Percentiles rank a stretch among this genome's conserved stretches.
phyloP scores from a whole-genome alignment of 305 asterid species.

The Fraxinus dipetala region DNA sequence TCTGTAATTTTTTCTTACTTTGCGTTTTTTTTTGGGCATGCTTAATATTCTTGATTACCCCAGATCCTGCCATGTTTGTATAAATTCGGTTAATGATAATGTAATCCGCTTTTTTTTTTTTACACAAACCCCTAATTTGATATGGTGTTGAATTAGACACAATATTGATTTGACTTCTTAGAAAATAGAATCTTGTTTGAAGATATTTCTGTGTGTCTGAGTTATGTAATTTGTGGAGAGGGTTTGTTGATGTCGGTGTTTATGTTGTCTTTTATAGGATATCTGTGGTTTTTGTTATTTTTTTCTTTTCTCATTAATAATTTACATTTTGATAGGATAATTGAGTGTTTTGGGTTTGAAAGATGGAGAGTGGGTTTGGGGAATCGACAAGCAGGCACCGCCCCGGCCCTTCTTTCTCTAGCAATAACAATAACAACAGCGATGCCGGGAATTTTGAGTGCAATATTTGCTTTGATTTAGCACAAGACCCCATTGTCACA shows the following conservation, averaged over 20 bases:
- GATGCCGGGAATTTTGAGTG: slow-evolving; percentile 60
- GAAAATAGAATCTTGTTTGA: neutral
- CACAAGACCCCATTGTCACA: slow-evolving; percentile 60
- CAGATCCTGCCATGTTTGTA: neutral
- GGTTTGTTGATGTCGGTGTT: neutral
- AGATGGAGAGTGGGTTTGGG: slow-evolving; percentile 53
- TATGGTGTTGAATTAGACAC: neutral
- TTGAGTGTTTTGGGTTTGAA: slow-evolving; percentile 12
- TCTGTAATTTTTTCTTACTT: neutral
- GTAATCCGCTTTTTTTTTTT: neutral
- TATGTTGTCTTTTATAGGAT: neutral
- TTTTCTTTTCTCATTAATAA: neutral
- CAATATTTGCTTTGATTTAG: slow-evolving; percentile 56
- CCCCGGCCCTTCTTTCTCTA: slow-evolving; percentile 39
- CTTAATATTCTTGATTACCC: neutral
- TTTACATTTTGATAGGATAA: slow-evolving; percentile 21
- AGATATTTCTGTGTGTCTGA: neutral
- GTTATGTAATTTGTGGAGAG: neutral
- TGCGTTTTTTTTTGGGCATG: neutral
- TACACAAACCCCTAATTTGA: neutral
- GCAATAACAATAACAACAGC: slow-evolving; percentile 22
- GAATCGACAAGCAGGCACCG: slow-evolving; percentile 44
- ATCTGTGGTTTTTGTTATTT: neutral
- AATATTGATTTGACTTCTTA: neutral
- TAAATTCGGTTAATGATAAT: neutral